phyloP scores from a whole-genome alignment of 352 stramenopile species.

The Phytophthora europaea region DNA sequence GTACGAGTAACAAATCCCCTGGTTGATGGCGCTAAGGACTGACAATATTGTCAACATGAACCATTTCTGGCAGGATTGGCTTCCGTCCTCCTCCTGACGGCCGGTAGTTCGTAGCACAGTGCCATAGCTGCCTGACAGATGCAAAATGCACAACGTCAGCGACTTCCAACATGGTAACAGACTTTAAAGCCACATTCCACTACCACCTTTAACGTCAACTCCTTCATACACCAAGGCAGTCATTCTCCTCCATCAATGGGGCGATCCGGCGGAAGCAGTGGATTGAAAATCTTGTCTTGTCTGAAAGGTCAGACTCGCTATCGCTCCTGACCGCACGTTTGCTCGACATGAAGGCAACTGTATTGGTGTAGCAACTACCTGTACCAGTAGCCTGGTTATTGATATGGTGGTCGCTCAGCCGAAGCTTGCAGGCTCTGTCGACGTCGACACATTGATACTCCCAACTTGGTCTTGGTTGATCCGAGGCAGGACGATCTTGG shows the following conservation, averaged over 20 bases:
- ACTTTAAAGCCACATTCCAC: neutral
- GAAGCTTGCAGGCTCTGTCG: neutral
- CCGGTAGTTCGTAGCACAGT: neutral
- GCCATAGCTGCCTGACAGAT: neutral
- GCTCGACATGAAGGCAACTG: neutral
- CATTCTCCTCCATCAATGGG: neutral
- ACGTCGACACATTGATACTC: neutral
- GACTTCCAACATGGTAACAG: neutral
- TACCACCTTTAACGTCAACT: neutral
- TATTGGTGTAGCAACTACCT: neutral
- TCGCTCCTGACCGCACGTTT: slow-evolving; percentile 2
- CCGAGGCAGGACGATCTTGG: slow-evolving; percentile 13
- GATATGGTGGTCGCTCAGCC: neutral
- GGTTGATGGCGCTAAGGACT: slow-evolving; percentile 34
- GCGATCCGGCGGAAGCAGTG: neutral
- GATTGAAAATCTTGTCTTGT: neutral
- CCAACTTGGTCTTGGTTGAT: neutral
- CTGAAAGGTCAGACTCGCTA: neutral
- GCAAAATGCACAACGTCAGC: neutral
- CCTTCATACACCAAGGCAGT: neutral
- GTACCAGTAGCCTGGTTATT: neutral
- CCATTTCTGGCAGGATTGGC: slow-evolving; percentile 48
- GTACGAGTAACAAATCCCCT: slow-evolving; percentile 76
- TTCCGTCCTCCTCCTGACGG: neutral
- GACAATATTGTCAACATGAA: slow-evolving; percentile 69